Evolutionary conservation across 2,329 filamentous ascomycete genomes (phyloP).

Genomic region (Escovopsis sp.): DNA sequence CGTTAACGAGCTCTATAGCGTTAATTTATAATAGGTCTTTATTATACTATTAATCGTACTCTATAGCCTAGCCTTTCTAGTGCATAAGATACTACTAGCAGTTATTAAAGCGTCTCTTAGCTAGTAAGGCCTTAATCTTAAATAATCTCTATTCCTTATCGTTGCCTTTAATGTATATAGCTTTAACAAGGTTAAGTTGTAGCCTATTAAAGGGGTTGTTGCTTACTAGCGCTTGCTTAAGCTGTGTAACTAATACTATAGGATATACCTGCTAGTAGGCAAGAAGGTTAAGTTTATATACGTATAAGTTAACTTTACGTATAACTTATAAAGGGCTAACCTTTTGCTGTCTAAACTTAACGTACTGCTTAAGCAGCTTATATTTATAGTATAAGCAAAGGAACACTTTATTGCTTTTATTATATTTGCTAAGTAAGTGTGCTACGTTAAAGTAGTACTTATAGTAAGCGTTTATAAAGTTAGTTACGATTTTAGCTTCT

Average conservation of each 20-base stretch:
- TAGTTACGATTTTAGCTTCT: background rate
- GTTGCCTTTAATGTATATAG: background rate
- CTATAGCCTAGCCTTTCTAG: too few species aligned
- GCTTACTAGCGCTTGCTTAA: background rate
- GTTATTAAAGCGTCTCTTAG: too few species aligned
- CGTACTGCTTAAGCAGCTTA: background rate
- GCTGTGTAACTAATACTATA: background rate
- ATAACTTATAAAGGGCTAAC: background rate
- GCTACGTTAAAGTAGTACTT: background rate
- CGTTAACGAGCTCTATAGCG: too few species aligned
- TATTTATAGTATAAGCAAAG: background rate
- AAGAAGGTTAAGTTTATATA: background rate
- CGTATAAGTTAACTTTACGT: background rate
- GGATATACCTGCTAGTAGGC: background rate
- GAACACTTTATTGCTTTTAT: background rate
- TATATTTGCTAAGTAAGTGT: background rate
- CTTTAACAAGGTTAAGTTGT: background rate
- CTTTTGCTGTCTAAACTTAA: background rate
- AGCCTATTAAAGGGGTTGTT: background rate
- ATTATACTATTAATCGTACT: too few species aligned
- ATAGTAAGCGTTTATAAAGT: background rate
- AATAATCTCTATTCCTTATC: background rate
- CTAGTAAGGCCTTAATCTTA: background rate
- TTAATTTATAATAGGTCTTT: too few species aligned
- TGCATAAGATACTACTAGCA: too few species aligned